Conservation (phyloP, 805 yeast genomes). For the Lipomyces yamadae region DNA sequence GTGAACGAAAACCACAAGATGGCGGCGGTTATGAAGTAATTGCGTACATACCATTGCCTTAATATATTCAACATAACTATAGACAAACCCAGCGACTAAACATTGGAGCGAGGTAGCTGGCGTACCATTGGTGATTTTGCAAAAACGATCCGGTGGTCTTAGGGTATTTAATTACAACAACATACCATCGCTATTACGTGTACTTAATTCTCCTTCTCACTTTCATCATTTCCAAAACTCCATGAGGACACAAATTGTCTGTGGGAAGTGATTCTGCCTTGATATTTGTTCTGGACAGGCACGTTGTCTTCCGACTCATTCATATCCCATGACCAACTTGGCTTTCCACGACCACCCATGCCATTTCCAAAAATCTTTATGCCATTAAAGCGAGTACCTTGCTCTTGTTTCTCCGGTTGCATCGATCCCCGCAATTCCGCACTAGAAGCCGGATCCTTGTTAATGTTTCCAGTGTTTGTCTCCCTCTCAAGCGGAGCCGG, state of each 20-base stretch:
- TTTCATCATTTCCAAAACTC: constrained; percentile 31
- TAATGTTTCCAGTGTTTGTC: constrained; percentile 9
- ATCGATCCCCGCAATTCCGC: neutral
- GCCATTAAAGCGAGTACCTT: constrained; percentile 20
- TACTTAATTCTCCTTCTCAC: constrained; percentile 28
- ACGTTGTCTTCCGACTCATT: neutral
- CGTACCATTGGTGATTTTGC: neutral
- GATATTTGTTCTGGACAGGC: constrained; percentile 13
- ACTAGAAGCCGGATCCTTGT: neutral
- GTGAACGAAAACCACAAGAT: constrained; percentile 14
- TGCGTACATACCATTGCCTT: constrained; percentile 20
- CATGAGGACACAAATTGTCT: constrained; percentile 32
- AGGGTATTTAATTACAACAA: neutral
- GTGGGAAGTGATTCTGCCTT: constrained; percentile 24
- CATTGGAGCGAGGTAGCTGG: neutral
- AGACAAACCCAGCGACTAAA: neutral
- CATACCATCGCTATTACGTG: neutral
- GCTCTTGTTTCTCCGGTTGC: neutral
- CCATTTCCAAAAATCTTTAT: constrained; percentile 35
- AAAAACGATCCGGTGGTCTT: neutral
- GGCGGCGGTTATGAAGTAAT: constrained; percentile 31
- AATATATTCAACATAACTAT: neutral
- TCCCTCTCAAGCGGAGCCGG: constrained; percentile 10
- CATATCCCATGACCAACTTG: constrained; percentile 20
- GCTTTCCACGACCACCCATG: constrained; percentile 33